Evolutionary conservation across 176 grass and related monocot genomes (phyloP).

Genomic region (Hordeum marinum): DNA sequence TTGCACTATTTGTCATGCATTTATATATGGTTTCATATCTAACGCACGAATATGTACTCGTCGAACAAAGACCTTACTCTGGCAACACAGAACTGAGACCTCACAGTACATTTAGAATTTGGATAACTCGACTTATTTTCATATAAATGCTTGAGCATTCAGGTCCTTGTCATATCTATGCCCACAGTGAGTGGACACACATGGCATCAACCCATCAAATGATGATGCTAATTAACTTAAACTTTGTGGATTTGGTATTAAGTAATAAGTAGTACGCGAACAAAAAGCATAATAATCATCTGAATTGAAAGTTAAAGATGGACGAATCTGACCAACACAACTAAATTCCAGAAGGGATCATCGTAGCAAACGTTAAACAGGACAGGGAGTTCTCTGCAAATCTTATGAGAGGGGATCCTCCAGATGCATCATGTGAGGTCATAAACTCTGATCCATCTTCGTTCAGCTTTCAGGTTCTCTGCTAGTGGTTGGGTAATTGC

Average conservation of each 20-base stretch:
- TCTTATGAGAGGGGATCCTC: background rate
- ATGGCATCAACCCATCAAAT: background rate
- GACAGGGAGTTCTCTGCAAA: background rate
- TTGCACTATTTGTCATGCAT: background rate
- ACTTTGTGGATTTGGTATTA: background rate
- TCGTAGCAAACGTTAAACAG: no score
- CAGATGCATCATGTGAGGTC: no score
- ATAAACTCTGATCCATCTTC: background rate
- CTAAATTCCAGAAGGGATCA: background rate
- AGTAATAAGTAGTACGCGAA: no score
- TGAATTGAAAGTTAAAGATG: no score
- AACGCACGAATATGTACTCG: background rate
- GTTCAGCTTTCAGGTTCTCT: background rate
- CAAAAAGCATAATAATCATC: background rate
- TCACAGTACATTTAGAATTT: background rate
- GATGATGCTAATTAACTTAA: no score
- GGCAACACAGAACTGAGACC: background rate
- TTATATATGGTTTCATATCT: background rate
- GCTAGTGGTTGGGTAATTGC: background rate
- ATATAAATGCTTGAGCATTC: background rate
- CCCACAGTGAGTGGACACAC: background rate
- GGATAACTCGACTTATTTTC: background rate
- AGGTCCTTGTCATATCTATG: background rate
- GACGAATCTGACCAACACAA: background rate
- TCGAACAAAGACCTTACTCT: background rate